phyloP scores from a whole-genome alignment of 352 stramenopile species.

The Globisporangium lucens region DNA sequence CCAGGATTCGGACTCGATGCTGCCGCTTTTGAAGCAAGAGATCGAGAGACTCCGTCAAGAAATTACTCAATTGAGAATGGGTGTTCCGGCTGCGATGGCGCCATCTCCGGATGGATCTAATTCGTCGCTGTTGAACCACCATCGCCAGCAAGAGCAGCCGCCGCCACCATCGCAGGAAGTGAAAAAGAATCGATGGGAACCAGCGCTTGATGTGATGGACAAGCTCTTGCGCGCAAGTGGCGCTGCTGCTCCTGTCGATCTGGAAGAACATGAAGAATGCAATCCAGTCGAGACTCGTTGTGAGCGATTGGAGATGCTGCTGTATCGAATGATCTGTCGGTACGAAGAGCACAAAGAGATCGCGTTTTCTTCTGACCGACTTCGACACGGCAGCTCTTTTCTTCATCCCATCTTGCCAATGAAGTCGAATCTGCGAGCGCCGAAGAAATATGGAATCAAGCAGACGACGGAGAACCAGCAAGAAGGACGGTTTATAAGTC shows the following conservation, averaged over 20 bases:
- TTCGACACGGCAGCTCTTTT: slow-evolving; percentile 17
- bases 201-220: slow-evolving; percentile 77
- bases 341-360: slow-evolving; percentile 82
- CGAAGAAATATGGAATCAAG: slow-evolving; percentile 14
- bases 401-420: slow-evolving; percentile 16
- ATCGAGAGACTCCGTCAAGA: slow-evolving; percentile 68
- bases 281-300: slow-evolving; percentile 53
- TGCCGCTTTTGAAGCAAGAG: slow-evolving; percentile 71
- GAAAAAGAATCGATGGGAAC: slow-evolving; percentile 73
- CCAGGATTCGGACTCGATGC: slow-evolving; percentile 72
- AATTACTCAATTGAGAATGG: slow-evolving; percentile 37
- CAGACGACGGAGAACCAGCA: slow-evolving; percentile 37
- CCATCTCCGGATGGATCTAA: slow-evolving; percentile 10
- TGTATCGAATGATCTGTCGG: slow-evolving; percentile 85
- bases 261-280: slow-evolving; percentile 32
- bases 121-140: slow-evolving; percentile 7
- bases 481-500: slow-evolving; percentile 20
- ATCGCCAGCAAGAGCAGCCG: slow-evolving; percentile 15
- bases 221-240: slow-evolving; percentile 63
- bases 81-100: background rate
- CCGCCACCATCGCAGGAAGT: slow-evolving; percentile 23
- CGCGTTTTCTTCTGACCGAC: slow-evolving; percentile 46
- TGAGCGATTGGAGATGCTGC: slow-evolving; percentile 73
- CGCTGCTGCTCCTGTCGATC: slow-evolving; percentile 35
- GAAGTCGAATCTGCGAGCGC: slow-evolving; percentile 41